Base-by-base conservation (phyloP, 2,329 filamentous ascomycete species). In the Aschersonia sp. region DNA sequence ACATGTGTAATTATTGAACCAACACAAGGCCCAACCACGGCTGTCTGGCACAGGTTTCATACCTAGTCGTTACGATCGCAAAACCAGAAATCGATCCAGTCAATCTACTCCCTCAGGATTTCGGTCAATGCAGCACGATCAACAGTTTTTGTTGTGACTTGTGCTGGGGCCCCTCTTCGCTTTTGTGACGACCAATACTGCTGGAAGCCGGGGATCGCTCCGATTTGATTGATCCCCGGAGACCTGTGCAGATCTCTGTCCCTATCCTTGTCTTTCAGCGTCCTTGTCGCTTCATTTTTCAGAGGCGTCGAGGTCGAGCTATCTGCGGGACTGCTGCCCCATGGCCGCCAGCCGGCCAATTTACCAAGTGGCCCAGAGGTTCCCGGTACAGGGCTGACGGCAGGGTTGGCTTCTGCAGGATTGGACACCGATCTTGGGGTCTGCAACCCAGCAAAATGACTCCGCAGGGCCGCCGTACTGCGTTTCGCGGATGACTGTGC, bases 151-250 rank as follows among this genome's bases (percentile, higher is more conserved):
- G 81, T 68, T 12, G 74, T 72, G 9, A 84, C 74, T 50, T 73
- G 73, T 37, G 72, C 70, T 2, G 77, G 73, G 1, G 76, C 66
- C 37, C 62, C 69, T 61, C 65, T 75, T 57, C 62, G 76, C 62
- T 65, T 75, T 57, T 64, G 67, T 1, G 68, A 63, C 2, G 68
- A 65, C 62, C 71, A 69, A 53, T 74, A 77, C 48, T 76, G 70
- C 30, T 77, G 71, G 53, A 90, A 83, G 0, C 86, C 85, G 0
- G 83, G 77, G 42, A 92, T 82, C 0, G 78, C 72, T 0, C 86
- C 86, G 1, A 77, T 73, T 59, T 90, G 86, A 56, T 92, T 92
- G 58, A 92, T 87, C 0, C 86, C 86, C 1, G 84, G 76, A 5
- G 75, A 65, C 42, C 85, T 71, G 42, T 67, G 68, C 35, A 65